Evolutionary conservation across 2,329 filamentous ascomycete genomes (phyloP).

Genomic region (Phaeophleospora eucalypticola): DNA sequence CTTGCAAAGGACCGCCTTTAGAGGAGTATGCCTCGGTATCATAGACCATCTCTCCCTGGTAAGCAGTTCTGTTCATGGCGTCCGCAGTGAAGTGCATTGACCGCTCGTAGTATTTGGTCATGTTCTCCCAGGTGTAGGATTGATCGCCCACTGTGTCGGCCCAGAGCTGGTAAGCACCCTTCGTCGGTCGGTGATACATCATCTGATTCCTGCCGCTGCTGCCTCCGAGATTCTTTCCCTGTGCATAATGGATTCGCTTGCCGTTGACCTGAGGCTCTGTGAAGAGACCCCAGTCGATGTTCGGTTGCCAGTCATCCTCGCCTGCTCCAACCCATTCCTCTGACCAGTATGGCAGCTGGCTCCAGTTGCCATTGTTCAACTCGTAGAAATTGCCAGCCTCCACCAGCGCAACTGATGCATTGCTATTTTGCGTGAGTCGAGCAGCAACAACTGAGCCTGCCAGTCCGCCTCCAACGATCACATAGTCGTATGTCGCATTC

Average conservation of each 20-base stretch:
- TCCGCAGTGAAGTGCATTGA: conserved; percentile 18
- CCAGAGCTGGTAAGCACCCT: conserved; percentile 32
- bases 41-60: conserved; percentile 9
- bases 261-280: conserved; percentile 27
- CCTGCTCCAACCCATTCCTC: conserved; percentile 12
- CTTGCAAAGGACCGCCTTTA: conserved; percentile 30
- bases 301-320: conserved; percentile 18
- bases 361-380: conserved; percentile 28
- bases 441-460: conserved; percentile 26
- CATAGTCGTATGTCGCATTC: conserved; percentile 24
- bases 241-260: conserved; percentile 23
- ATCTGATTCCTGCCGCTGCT: conserved; percentile 26
- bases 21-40: conserved; percentile 16
- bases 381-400: conserved; percentile 34
- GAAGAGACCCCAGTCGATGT: conserved; percentile 30
- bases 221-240: conserved; percentile 29
- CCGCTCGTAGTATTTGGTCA: conserved; percentile 54
- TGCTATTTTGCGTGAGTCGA: conserved; percentile 22
- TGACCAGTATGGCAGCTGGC: conserved; percentile 27
- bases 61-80: conserved; percentile 9
- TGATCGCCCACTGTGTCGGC: conserved; percentile 56
- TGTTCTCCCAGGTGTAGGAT: conserved; percentile 55
- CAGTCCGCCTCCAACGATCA: conserved; percentile 26
- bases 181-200: conserved; percentile 29
- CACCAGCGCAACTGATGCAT: conserved; percentile 26